phyloP scores from a whole-genome alignment of 371 early-diverging fungal species.

The Entomophthora muscae region DNA sequence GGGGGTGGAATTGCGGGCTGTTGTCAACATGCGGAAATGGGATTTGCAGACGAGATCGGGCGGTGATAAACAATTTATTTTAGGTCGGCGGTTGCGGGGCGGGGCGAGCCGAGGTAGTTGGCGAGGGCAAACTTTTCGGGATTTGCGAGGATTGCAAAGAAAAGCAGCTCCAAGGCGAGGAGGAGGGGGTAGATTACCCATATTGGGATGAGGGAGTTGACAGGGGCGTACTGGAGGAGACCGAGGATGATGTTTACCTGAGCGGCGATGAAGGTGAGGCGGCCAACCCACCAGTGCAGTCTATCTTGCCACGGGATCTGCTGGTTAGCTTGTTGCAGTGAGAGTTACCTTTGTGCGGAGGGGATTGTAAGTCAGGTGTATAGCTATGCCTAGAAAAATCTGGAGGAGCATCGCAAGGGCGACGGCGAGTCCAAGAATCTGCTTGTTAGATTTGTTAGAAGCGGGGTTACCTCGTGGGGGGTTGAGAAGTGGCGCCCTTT shows the following conservation, averaged over 20 bases:
- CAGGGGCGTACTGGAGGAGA: not conserved
- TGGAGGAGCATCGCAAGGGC: not conserved
- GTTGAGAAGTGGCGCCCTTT: not conserved
- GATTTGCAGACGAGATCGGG: too few species aligned
- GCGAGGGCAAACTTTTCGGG: too few species aligned
- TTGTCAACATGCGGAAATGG: too few species aligned
- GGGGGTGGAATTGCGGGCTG: too few species aligned
- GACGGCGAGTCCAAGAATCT: not conserved
- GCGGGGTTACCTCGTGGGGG: not conserved
- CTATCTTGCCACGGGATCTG: conserved; percentile 9
- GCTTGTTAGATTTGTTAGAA: not conserved
- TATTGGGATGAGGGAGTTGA: too few species aligned
- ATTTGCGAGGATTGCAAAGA: too few species aligned
- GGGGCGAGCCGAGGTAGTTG: too few species aligned
- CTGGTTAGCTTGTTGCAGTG: too few species aligned
- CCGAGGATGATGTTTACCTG: conserved; percentile 5
- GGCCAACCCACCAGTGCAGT: conserved; percentile 6
- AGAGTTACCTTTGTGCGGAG: not conserved
- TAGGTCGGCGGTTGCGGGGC: too few species aligned
- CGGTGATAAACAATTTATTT: too few species aligned
- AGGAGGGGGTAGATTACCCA: too few species aligned
- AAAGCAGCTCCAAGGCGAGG: too few species aligned
- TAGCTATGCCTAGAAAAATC: not conserved
- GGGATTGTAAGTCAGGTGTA: not conserved
- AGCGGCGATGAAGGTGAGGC: not conserved